Base-by-base conservation (phyloP, 352 stramenopile genomes). In the Phytopythium sindhum region DNA sequence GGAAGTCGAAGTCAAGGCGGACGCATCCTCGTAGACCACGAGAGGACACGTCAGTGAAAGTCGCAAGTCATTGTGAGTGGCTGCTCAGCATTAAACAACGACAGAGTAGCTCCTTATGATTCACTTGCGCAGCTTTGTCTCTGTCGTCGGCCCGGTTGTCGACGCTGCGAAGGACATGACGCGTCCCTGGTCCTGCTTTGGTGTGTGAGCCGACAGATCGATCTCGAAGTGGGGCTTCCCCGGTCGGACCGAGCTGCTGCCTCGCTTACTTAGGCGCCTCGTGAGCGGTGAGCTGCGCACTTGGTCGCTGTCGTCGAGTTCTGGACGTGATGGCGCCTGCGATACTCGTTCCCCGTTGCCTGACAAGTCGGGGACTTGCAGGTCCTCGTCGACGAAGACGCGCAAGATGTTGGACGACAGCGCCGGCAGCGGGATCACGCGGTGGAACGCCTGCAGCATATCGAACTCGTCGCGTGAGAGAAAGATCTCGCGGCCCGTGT, bases 391-490 rank as follows among this genome's bases (percentile, higher is more conserved):
- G 24, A 78, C 86, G 21, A 76, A 59, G 1, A 89, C 68, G 14
- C 72, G 80, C 51, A 89, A 15, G 55, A 87, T 85, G 24, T 74
- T 74, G 2, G 80, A 82, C 2, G 70, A 71, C 24, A 89, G 60
- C 31, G 80, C 80, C 8, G 80, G 80, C 42, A 89, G 55, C 5
- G 80, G 75, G 39, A 89, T 73, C 17, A 86, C 72, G 19, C 73
- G 73, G 60, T 89, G 80, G 44, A 89, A 78, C 12, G 74, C 54
- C 63, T 83, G 77, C 17, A 88, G 68, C 69, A 85, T 71, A 26
- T 82, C 75, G 47, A 86, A 84, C 11, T 88, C 79, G 7, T 83
- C 75, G 35, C 74, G 76, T 1, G 70, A 80, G 24, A 88, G 55
- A 21, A 85, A 56, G 64, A 88, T 74, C 21, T 88, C 79, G 23